Evolutionary conservation across 2,329 filamentous ascomycete species (phyloP).

Genomic region (Albifimbria verrucaria): DNA sequence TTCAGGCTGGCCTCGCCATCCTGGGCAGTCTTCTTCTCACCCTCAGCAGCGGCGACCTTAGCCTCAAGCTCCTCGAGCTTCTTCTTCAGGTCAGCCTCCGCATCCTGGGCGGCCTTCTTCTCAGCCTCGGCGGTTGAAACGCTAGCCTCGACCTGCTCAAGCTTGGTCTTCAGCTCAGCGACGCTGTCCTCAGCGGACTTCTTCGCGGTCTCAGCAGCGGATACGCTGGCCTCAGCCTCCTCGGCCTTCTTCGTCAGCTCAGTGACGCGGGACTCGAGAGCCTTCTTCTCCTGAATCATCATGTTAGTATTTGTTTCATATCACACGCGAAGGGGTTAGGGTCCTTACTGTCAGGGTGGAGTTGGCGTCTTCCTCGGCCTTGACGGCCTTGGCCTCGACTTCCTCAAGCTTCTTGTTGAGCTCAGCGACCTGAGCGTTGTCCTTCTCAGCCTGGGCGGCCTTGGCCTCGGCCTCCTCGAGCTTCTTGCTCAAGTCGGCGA

Average conservation of each 20-base stretch:
- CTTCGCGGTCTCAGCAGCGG: background rate
- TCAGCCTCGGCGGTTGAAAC: background rate
- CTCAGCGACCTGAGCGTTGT: slow-evolving; percentile 11
- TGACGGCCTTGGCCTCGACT: slow-evolving; percentile 11
- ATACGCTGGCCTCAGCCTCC: slow-evolving; percentile 9
- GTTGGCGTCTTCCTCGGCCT: slow-evolving; percentile 9
- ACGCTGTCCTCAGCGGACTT: background rate
- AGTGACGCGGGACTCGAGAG: slow-evolving; percentile 4
- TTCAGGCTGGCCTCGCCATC: background rate
- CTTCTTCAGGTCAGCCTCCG: slow-evolving; percentile 9
- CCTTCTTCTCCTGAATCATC: background rate
- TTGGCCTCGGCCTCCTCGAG: slow-evolving; percentile 32
- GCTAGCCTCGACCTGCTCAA: background rate
- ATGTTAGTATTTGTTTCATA: background rate
- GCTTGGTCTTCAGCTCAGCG: background rate
- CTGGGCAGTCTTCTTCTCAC: slow-evolving; percentile 3
- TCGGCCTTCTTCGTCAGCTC: slow-evolving; percentile 8
- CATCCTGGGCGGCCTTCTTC: slow-evolving; percentile 1
- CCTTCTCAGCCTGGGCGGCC: slow-evolving; percentile 31
- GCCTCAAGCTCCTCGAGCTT: slow-evolving; percentile 12
- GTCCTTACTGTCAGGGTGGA: background rate
- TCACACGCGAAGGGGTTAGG: background rate
- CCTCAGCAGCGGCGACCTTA: slow-evolving; percentile 6
- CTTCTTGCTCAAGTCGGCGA: slow-evolving; percentile 26
- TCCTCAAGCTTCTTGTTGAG: slow-evolving; percentile 5